phyloP scores from a whole-genome alignment of 768 basidiomycete species.

The Tephrocybe rancida region DNA sequence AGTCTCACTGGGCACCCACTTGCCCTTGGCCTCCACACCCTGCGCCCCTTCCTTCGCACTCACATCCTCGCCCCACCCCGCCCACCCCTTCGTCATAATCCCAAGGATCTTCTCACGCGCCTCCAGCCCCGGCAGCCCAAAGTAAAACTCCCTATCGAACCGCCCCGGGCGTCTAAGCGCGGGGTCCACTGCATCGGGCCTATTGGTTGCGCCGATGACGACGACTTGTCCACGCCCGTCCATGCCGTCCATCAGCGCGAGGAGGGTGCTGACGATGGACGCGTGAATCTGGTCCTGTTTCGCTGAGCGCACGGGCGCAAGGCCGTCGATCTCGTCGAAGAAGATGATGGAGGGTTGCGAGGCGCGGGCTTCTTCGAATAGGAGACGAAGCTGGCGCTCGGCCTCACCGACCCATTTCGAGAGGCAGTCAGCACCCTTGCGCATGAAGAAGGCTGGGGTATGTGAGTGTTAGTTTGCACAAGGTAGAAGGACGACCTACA shows the following conservation, averaged over 20 bases:
- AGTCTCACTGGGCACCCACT: slow-evolving; percentile 27
- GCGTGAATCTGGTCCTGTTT: slow-evolving; percentile 99
- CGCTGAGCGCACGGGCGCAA: slow-evolving; percentile 96
- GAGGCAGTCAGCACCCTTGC: slow-evolving; percentile 96
- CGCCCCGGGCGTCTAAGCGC: slow-evolving; percentile 92
- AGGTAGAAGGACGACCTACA: slow-evolving; percentile 52
- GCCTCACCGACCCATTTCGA: slow-evolving; percentile 99
- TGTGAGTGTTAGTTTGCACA: not conserved
- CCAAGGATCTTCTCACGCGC: slow-evolving; percentile 87
- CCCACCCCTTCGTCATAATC: slow-evolving; percentile 92
- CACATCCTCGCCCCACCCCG: slow-evolving; percentile 65
- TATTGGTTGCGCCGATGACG: slow-evolving; percentile 96
- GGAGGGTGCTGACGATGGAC: slow-evolving; percentile 91
- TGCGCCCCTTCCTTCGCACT: slow-evolving; percentile 24
- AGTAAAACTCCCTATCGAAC: slow-evolving; percentile 98
- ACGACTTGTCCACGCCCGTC: slow-evolving; percentile 97
- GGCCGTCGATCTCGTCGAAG: slow-evolving; percentile 99
- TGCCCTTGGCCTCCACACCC: slow-evolving; percentile 26
- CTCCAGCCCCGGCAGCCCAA: slow-evolving; percentile 82
- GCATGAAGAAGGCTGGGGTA: slow-evolving; percentile 93
- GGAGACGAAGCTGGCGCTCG: slow-evolving; percentile 89
- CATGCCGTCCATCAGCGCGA: slow-evolving; percentile 99
- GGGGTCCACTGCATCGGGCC: slow-evolving; percentile 98
- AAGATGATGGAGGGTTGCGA: slow-evolving; percentile 98
- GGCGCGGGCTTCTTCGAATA: slow-evolving; percentile 94